Evolutionary conservation across 768 basidiomycete genomes (phyloP), one percentile per base, ranked within the genome.

Genomic region (Boletus rufocinnamomeus): DNA sequence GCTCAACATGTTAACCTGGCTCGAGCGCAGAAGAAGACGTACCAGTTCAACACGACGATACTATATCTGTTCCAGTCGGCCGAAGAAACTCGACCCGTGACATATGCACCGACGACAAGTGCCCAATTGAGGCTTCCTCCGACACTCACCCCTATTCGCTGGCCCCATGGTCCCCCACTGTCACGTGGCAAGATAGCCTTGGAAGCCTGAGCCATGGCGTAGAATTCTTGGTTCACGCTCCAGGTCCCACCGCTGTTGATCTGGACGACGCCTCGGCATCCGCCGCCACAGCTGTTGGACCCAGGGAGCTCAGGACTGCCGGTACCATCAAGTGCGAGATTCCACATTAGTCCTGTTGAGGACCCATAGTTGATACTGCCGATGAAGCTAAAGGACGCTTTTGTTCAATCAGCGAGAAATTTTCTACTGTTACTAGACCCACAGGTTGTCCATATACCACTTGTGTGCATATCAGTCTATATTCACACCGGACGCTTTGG

Each of bases 401-500:
- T 52, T 11, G 67, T 48, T 51, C 49, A 56, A 51, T 75, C 68
- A 52, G 71, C 62, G 45, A 71, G 70, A 44, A 64, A 70, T 0
- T 43, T 54, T 61, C 47, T n/a, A 1, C 35, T 48, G 21, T 19
- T 28, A 16, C 17, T 32, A 27, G 17, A 61, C 80, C 50, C 57
- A 87, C 83, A 89, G 71, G 63, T 86, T 86, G 58, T 85, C 79
- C 80, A 87, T 83, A 60, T 86, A 84, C 86, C 86, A 88, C 85
- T 86, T 56, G 41, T 4, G 28, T 40, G 25, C 17, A 43, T 16
- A 51, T 72, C 41, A 72, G 52, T 44, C 40, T 34, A 17, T 37
- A 45, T 38, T 23, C n/a, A 34, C 6, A 34, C 7, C 5, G 2
- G 32, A 19, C 6, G 3, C 25, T 7, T 34, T 7, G 17, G 19